Percentiles rank a stretch among this genome's conserved stretches.
phyloP scores from a whole-genome alignment of 2,329 filamentous ascomycete genomes.

The Microascus cirrosus region DNA sequence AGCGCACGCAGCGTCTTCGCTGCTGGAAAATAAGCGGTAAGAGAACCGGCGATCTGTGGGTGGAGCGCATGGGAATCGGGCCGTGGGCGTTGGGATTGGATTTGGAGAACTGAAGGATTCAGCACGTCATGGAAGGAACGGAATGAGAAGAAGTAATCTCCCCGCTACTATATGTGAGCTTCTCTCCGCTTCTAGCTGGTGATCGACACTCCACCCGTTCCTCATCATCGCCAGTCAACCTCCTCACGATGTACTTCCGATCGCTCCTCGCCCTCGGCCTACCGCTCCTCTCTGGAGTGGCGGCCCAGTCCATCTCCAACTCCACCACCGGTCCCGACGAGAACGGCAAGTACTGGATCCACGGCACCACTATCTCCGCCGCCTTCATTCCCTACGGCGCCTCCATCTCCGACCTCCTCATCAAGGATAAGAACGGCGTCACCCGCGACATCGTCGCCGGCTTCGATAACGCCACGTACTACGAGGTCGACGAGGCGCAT shows the following conservation, averaged over 20 bases:
- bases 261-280: not conserved
- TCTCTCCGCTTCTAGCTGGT: not conserved
- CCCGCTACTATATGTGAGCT: not conserved
- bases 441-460: conserved; percentile 62
- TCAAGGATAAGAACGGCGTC: conserved; percentile 57
- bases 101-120: not conserved
- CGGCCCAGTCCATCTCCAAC: conserved; percentile 5
- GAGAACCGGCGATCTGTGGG: not conserved
- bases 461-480: conserved; percentile 67
- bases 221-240: not conserved
- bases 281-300: conserved; percentile 1
- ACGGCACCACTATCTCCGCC: conserved; percentile 53
- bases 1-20: not conserved
- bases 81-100: not conserved
- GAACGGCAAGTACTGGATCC: conserved; percentile 62
- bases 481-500: conserved; percentile 51
- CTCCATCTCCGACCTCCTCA: conserved; percentile 58
- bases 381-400: conserved; percentile 67
- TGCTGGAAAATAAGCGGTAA: not conserved
- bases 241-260: not conserved
- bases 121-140: not conserved
- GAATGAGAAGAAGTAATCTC: not conserved
- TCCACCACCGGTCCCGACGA: conserved; percentile 23
- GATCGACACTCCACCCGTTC: not conserved
- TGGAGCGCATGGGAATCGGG: not conserved